phyloP scores from a whole-genome alignment of 768 basidiomycete genomes.

The Basidioascus undulatus region DNA sequence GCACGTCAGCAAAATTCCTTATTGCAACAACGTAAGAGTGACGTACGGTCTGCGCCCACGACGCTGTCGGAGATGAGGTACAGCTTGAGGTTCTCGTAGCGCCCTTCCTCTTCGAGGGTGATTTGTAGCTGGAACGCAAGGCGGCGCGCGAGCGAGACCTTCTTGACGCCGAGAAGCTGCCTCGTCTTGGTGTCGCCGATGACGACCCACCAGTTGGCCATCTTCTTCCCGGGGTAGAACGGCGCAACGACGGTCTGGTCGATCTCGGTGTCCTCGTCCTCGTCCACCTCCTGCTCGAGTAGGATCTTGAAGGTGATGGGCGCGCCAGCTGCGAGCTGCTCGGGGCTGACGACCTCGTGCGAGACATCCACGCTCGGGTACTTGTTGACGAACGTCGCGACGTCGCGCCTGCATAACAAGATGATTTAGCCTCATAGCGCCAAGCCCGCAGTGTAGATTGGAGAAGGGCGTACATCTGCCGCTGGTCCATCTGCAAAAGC shows the following conservation, averaged over 20 bases:
- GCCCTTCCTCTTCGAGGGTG: constrained; percentile 49
- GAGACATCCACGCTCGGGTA: constrained; percentile 78
- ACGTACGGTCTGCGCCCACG: constrained; percentile 47
- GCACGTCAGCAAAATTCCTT: neutral
- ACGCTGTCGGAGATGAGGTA: constrained; percentile 87
- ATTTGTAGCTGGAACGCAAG: constrained; percentile 76
- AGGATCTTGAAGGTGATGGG: constrained; percentile 59
- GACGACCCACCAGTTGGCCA: constrained; percentile 94
- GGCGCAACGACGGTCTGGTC: constrained; percentile 80
- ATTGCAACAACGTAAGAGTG: neutral
- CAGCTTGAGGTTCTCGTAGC: constrained; percentile 50
- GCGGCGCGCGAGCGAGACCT: constrained; percentile 43
- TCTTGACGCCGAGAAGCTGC: constrained; percentile 65
- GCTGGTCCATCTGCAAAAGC: constrained; percentile 57
- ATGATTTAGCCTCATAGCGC: constrained; percentile 8
- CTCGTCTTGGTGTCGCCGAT: constrained; percentile 40
- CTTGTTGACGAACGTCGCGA: constrained; percentile 85
- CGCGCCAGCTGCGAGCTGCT: constrained; percentile 59
- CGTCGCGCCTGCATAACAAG: constrained; percentile 42
- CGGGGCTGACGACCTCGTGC: constrained; percentile 54
- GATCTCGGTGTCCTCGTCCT: constrained; percentile 37
- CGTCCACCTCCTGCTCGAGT: constrained; percentile 59
- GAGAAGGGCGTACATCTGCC: constrained; percentile 48
- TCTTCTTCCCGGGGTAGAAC: constrained; percentile 69
- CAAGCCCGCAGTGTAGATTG: neutral